A percentile compares a stretch with the other conserved stretches of the same genome.
Evolutionary conservation across 1,284 basidiomycete genomes (phyloP).

Genomic region (Chondrostereum purpureum): DNA sequence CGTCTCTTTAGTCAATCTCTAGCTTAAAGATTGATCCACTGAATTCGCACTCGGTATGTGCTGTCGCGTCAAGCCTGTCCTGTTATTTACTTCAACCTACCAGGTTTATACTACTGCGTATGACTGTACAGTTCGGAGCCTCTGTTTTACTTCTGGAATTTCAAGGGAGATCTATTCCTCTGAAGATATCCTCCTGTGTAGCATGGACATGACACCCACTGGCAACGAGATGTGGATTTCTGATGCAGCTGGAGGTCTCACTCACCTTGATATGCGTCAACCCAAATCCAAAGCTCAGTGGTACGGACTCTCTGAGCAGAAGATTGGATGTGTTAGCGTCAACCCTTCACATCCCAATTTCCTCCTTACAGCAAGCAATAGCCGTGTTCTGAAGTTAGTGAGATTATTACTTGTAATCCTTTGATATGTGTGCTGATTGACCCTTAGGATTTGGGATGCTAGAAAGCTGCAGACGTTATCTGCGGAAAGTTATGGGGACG

Average conservation of each 20-base stretch:
- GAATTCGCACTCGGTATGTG: conserved; percentile 59
- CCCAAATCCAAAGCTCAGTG: conserved; percentile 44
- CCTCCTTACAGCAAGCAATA: conserved; percentile 69
- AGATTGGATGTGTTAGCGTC: conserved; percentile 71
- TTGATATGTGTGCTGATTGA: conserved; percentile 1
- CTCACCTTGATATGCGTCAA: conserved; percentile 68
- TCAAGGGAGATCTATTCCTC: conserved; percentile 61
- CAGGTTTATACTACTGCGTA: conserved; percentile 76
- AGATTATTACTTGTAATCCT: neutral
- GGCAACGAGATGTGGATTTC: conserved; percentile 79
- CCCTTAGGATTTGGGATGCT: conserved; percentile 68
- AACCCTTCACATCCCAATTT: conserved; percentile 65
- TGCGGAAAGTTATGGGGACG: conserved; percentile 22
- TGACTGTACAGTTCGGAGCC: conserved; percentile 66
- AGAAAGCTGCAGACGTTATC: conserved; percentile 49
- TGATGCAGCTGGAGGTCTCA: conserved; percentile 58
- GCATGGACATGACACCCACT: conserved; percentile 56
- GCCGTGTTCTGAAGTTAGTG: conserved; percentile 55
- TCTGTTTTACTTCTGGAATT: conserved; percentile 62
- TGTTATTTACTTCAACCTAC: too few relatives aligned
- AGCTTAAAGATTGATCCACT: conserved; percentile 67
- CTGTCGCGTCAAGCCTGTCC: too few relatives aligned
- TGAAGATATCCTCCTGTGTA: conserved; percentile 54
- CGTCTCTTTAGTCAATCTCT: conserved; percentile 54
- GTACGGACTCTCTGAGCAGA: conserved; percentile 61